Evolutionary conservation across 805 yeast species (phyloP), one percentile per base, ranked within the genome.

Genomic region (Ogataea pilisensis): DNA sequence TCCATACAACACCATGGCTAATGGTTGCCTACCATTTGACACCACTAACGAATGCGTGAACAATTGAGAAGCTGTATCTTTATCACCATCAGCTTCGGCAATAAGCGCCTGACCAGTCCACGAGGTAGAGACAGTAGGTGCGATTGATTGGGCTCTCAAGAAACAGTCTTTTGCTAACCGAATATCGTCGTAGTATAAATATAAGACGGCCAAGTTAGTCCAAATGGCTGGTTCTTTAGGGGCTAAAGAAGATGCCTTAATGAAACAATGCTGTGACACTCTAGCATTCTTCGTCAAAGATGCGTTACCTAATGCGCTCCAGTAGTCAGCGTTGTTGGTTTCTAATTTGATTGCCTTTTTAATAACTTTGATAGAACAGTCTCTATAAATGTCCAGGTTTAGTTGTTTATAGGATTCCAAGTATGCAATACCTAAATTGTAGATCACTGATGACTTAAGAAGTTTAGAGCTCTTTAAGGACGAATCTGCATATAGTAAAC

Each of bases 231-330:
- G 75, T 41, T 85, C 85, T 39, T 77, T 76, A 6, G 85, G 76
- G 35, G 85, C 82, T 30, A 89, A 62, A 0, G 85, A 71, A 2
- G 81, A 64, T 0, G 97, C 90, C 47, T 86, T 83, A 51, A 93
- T 85, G 53, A 85, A 87, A 59, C 96, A 88, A 64, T 93, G 99
- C 62, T 93, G 99, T 0, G 97, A 70, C 6, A 87, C 84, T 35
- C 75, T 73, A 0, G 91, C 81, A 48, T 79, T 84, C 4, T 69
- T 61, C 3, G 77, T 64, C 40, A 81, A 71, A 7, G 87, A 76
- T 0, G 89, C 84, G 42, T 83, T 73, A 12, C 98, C 99, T 22
- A 91, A 68, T 0, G 85, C 82, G 39, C 77, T 69, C 99, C 99
- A 93, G 43, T 79, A 79, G 16, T 75, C 79, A 1, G 83, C 68